Base-by-base conservation (phyloP, 148 eudicot species). In the Hydrangea macrophylla region DNA sequence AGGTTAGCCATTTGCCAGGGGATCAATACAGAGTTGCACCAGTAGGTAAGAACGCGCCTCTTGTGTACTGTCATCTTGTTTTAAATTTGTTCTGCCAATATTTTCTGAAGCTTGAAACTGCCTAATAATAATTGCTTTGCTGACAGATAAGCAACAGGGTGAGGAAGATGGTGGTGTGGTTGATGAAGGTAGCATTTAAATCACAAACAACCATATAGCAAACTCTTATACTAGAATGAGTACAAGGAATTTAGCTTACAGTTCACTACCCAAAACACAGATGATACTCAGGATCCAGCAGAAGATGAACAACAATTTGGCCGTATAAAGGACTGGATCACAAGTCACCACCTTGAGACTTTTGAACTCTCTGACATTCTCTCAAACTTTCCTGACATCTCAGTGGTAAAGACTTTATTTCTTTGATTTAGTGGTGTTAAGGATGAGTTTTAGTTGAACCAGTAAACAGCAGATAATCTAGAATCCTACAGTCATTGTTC, bases 291-390 rank as follows among this genome's bases (percentile, higher is more conserved):
- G 71, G 96, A 94, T 81, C 81, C 85, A 42, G 81, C 35, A 33
- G 99, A 91, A 81, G 96, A 94, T 84, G 99, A 82, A 80, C 84
- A 85, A 39, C 96, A 91, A 63, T 60, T 84, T 64, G 78, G 76
- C 65, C 84, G 96, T 15, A 75, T 94, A 13, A 94, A 83, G 79
- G 96, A 94, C 32, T 90, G 99, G 99, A 78, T 94, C 72, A 79
- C 55, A 79, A 71, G 85, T 33, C 70, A 73, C 68, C 87, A 81
- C 82, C 84, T 77, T 26, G 84, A 81, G 42, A 82, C 77, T 28
- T 58, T 94, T 69, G 92, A 89, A 51, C 75, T 85, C 65, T 82
- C 84, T 45, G 90, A 88, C 61, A 84, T 88, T 58, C 91, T 90
- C 68, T 80, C 88, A 40, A 82, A 84, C 71, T 94, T 94, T 76